Evolutionary conservation across 2,329 filamentous ascomycete genomes (phyloP).

Genomic region (Arthrobotrys megalospora): DNA sequence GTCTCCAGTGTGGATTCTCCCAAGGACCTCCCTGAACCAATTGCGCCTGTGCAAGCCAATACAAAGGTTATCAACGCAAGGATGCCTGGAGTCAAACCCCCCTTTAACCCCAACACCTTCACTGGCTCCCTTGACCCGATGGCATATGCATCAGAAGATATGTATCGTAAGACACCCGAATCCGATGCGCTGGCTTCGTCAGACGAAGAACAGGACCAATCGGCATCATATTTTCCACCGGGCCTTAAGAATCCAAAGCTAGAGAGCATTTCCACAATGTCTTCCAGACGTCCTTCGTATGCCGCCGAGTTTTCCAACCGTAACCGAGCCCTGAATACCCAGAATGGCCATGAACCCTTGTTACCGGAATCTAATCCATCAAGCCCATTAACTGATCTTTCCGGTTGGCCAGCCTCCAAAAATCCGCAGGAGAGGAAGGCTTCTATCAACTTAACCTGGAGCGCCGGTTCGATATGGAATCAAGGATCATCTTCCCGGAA

Average conservation of each 20-base stretch:
- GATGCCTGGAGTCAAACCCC: slow-evolving; percentile 57
- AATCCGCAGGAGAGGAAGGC: slow-evolving; percentile 72
- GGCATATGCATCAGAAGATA: slow-evolving; percentile 58
- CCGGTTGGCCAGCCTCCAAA: slow-evolving; percentile 69
- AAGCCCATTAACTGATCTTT: slow-evolving; percentile 80
- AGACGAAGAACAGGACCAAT: slow-evolving; percentile 87
- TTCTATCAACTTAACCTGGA: slow-evolving; percentile 68
- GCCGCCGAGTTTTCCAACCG: slow-evolving; percentile 80
- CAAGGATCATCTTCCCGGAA: slow-evolving; percentile 80
- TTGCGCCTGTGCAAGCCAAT: slow-evolving; percentile 51
- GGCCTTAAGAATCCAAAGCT: slow-evolving; percentile 73
- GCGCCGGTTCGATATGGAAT: slow-evolving; percentile 86
- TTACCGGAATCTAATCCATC: slow-evolving; percentile 84
- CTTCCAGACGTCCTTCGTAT: slow-evolving; percentile 84
- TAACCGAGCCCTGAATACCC: slow-evolving; percentile 78
- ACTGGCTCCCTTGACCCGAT: slow-evolving; percentile 56
- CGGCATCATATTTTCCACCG: slow-evolving; percentile 71
- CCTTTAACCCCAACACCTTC: slow-evolving; percentile 59
- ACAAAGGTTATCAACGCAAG: slow-evolving; percentile 56
- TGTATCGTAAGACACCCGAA: slow-evolving; percentile 84
- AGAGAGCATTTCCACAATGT: slow-evolving; percentile 63
- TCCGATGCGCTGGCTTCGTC: slow-evolving; percentile 94
- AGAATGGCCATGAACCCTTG: slow-evolving; percentile 82
- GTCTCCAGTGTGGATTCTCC: slow-evolving; percentile 64
- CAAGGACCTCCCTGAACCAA: slow-evolving; percentile 62